Percentiles rank a stretch among this genome's conserved stretches.
Evolutionary conservation across 352 stramenopile genomes (phyloP).

Genomic region (Phytophthora pini): DNA sequence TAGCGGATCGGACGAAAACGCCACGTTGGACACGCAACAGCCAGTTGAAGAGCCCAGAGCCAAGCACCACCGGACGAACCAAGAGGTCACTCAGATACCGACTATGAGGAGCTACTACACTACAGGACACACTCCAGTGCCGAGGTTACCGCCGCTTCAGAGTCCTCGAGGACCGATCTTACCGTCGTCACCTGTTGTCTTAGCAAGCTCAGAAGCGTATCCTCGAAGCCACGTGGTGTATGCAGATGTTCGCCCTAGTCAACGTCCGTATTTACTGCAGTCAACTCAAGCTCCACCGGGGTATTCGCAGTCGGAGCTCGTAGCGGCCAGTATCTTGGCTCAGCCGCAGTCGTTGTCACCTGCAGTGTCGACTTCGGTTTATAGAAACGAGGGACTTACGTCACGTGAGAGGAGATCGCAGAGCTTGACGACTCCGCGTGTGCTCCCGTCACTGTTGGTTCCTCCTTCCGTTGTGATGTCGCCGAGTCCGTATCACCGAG

Average conservation of each 20-base stretch:
- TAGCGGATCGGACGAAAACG: constrained; percentile 37
- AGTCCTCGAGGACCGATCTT: constrained; percentile 17
- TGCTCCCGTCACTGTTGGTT: constrained; percentile 32
- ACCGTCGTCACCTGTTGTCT: constrained; percentile 3
- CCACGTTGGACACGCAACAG: constrained; percentile 1
- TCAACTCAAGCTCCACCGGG: constrained; percentile 11
- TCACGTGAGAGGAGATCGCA: constrained; percentile 7
- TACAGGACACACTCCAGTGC: constrained; percentile 7
- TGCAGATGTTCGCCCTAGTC: constrained; percentile 13
- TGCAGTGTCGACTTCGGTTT: constrained; percentile 1
- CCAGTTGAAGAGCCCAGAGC: constrained; percentile 2
- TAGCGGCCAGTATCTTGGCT: constrained; percentile 38
- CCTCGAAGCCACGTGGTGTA: constrained; percentile 8
- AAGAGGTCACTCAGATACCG: constrained; percentile 8
- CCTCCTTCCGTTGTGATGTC: constrained; percentile 13
- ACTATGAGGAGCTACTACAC: constrained; percentile 12
- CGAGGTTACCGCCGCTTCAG: constrained; percentile 19
- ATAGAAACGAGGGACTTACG: constrained; percentile 2
- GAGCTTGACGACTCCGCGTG: constrained; percentile 11
- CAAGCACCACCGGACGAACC: constrained; percentile 16
- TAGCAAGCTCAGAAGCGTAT: constrained; percentile 19
- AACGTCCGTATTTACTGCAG: constrained; percentile 21
- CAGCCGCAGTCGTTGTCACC: constrained; percentile 9
- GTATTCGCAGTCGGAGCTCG: constrained; percentile 44
- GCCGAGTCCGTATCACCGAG: constrained; percentile 10